A percentile compares a stretch with the other conserved stretches of the same genome.
Evolutionary conservation across 352 stramenopile species (phyloP).

Genomic region (Aphanomyces astaci): DNA sequence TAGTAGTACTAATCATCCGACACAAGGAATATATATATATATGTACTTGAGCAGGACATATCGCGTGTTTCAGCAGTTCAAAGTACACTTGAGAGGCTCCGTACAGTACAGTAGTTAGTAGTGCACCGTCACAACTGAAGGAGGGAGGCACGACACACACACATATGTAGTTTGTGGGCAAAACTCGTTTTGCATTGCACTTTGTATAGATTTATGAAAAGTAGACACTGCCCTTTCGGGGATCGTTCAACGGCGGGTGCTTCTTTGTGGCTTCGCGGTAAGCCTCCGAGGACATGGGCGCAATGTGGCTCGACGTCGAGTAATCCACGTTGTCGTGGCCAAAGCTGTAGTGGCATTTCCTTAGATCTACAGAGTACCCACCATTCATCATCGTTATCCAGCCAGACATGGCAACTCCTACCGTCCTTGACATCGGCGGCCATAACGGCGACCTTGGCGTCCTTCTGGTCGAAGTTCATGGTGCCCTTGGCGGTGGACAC

Average conservation of each 20-base stretch:
- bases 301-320: slow-evolving; percentile 58
- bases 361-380: slow-evolving; percentile 39
- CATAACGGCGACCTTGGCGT: slow-evolving; percentile 65
- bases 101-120: no score
- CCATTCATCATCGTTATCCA: neutral
- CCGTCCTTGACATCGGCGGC: slow-evolving; percentile 67
- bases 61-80: no score
- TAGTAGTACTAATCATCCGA: no score
- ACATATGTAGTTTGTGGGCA: no score
- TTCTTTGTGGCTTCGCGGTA: slow-evolving; percentile 15
- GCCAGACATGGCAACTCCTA: slow-evolving; percentile 27
- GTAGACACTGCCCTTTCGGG: slow-evolving; percentile 13
- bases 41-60: no score
- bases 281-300: slow-evolving; percentile 1
- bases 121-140: no score
- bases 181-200: neutral
- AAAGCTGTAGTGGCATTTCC: slow-evolving; percentile 63
- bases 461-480: slow-evolving; percentile 64
- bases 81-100: no score
- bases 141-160: no score
- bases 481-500: slow-evolving; percentile 61
- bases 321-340: slow-evolving; percentile 62
- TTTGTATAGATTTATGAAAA: slow-evolving; percentile 1
- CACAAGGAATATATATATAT: no score
- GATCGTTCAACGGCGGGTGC: slow-evolving; percentile 16